phyloP scores from a whole-genome alignment of 2,329 filamentous ascomycete species.

The Colletotrichum acutatum region DNA sequence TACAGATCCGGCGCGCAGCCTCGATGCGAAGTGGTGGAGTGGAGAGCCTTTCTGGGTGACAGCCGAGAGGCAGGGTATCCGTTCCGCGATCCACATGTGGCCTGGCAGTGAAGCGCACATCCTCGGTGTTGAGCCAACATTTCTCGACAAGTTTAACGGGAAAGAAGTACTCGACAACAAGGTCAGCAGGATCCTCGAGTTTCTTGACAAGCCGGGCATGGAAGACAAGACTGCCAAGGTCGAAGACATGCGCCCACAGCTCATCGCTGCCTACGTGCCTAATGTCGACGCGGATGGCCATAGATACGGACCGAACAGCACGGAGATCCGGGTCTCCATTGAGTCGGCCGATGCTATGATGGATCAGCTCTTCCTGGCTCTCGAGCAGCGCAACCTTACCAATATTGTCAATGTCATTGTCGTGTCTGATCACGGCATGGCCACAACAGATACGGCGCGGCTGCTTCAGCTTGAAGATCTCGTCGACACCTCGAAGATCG shows the following conservation, averaged over 20 bases:
- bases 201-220: constrained; percentile 84
- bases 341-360: constrained; percentile 85
- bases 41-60: constrained; percentile 96
- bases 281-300: constrained; percentile 92
- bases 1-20: constrained; percentile 78
- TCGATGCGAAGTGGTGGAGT: constrained; percentile 93
- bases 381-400: constrained; percentile 86
- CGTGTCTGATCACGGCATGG: constrained; percentile 99
- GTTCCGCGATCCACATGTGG: constrained; percentile 96
- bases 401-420: constrained; percentile 92
- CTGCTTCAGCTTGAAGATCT: constrained; percentile 92
- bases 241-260: constrained; percentile 77
- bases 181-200: constrained; percentile 80
- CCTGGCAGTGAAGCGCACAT: constrained; percentile 94
- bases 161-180: constrained; percentile 80
- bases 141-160: constrained; percentile 86
- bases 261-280: constrained; percentile 95
- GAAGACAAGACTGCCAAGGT: constrained; percentile 64
- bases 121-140: constrained; percentile 77
- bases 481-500: constrained; percentile 80
- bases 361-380: constrained; percentile 76
- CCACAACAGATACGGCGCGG: constrained; percentile 83
- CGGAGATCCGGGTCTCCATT: constrained; percentile 85
- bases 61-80: constrained; percentile 83
- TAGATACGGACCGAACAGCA: constrained; percentile 92